Evolutionary conservation across 352 stramenopile species (phyloP), one percentile per base, ranked within the genome.

Genomic region (Pythium periplocum): DNA sequence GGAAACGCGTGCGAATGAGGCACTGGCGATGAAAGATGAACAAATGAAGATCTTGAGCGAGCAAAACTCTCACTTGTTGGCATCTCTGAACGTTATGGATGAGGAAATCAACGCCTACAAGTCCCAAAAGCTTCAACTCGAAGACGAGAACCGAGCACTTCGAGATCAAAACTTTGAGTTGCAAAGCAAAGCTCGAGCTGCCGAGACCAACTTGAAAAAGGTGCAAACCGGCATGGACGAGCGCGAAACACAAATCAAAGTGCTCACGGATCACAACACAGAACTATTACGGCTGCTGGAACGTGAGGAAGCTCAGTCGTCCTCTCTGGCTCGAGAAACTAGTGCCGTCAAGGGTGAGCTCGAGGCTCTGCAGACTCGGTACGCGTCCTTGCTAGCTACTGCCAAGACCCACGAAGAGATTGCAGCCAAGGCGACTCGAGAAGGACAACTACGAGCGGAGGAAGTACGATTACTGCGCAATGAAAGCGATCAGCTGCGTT

Each of bases 11-110:
- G 83, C 92, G 8, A 81, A 83, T 38, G 89, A 98, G 55, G 89
- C 92, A n/a, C 75, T 98, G 33, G 81, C 83, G 39, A 98, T 98
- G 87, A 98, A 98, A 63, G 93, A 98, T 69, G 90, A 98, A 67
- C 94, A 98, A 64, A 72, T 98, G 66, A 79, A 87, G 46, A 97
- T 98, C 54, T 74, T 98, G n/a, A 90, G 87, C 37, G 85, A 96
- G 46, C 92, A 98, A 64, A 98, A 97, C 61, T 71, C 73, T 7
- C 78, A 93, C 50, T 55, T 98, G 43, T 66, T 98, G 36, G 70
- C 69, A 9, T 95, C 81, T 26, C 75, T 98, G 34, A 93, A 97
- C 63, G 62, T 82, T 41, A 85, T 92, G 71, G 79, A 94, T 66
- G 79, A 91, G 56, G 78, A 92, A 64, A 79, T 89, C 46, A 57